Evolutionary conservation across 805 yeast species (phyloP).

Genomic region (Zygosaccharomyces rouxii): DNA sequence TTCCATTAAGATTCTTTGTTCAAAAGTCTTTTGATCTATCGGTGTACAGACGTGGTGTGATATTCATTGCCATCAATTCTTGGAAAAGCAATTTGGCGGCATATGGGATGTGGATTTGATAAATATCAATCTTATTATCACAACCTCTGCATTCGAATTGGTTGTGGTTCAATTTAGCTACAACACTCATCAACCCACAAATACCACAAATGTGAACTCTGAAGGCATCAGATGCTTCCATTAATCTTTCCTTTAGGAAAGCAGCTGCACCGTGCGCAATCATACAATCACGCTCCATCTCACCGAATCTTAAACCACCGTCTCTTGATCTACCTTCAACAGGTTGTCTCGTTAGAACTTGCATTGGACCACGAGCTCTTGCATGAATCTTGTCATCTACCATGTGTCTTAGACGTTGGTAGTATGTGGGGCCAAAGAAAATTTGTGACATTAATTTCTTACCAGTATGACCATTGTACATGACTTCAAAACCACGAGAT

Average conservation of each 20-base stretch:
- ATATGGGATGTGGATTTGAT: slow-evolving; percentile 95
- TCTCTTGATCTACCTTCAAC: slow-evolving; percentile 99
- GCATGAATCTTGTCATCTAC: slow-evolving; percentile 99
- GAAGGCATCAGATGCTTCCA: slow-evolving; percentile 99
- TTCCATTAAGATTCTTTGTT: background rate
- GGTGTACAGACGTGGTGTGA: slow-evolving; percentile 95
- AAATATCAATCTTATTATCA: slow-evolving; percentile 96
- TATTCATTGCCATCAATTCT: slow-evolving; percentile 99
- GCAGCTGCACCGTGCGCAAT: slow-evolving; percentile 99
- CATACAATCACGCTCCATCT: slow-evolving; percentile 99
- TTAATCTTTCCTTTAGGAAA: slow-evolving; percentile 91
- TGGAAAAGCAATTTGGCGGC: slow-evolving; percentile 98
- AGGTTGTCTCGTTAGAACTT: slow-evolving; percentile 95
- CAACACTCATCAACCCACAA: slow-evolving; percentile 97
- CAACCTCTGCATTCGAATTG: slow-evolving; percentile 98
- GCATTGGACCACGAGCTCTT: slow-evolving; percentile 98
- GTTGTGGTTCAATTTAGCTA: slow-evolving; percentile 94
- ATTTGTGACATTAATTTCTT: slow-evolving; percentile 96
- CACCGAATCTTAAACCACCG: slow-evolving; percentile 99
- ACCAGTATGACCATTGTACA: slow-evolving; percentile 99
- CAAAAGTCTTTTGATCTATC: slow-evolving; percentile 56
- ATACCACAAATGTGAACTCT: slow-evolving; percentile 97
- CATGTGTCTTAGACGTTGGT: slow-evolving; percentile 98
- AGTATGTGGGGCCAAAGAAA: slow-evolving; percentile 99
- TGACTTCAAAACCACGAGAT: slow-evolving; percentile 96